Evolutionary conservation across 352 stramenopile species (phyloP).

Genomic region (Pseudoperonospora humuli): DNA sequence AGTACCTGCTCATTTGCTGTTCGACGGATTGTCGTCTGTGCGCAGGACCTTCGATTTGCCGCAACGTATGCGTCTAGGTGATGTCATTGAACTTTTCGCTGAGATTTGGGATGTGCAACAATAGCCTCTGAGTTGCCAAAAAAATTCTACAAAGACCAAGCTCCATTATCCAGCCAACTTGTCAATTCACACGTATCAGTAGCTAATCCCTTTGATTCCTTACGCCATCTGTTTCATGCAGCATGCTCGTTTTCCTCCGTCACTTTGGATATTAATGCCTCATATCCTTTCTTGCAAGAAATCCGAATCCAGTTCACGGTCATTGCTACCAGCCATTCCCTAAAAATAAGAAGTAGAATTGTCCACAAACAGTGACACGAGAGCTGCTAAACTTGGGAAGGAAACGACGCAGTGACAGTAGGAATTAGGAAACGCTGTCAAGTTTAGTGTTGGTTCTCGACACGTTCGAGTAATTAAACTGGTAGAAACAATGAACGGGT

Average conservation of each 20-base stretch:
- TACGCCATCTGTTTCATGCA: neutral
- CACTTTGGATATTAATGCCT: constrained; percentile 1
- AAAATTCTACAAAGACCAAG: constrained; percentile 15
- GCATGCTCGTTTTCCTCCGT: constrained; percentile 1
- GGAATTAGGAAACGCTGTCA: too few relatives aligned
- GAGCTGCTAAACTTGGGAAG: constrained; percentile 14
- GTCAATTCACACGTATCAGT: constrained; percentile 34
- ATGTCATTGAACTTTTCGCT: constrained; percentile 82
- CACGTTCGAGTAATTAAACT: too few relatives aligned
- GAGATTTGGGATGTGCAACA: constrained; percentile 88
- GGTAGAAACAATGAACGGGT: constrained; percentile 20
- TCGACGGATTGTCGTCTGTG: constrained; percentile 79
- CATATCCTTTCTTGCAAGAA: neutral
- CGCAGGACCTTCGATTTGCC: constrained; percentile 82
- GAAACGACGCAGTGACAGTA: too few relatives aligned
- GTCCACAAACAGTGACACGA: constrained; percentile 12
- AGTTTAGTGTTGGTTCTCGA: too few relatives aligned
- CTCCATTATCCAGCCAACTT: constrained; percentile 18
- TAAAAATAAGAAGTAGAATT: constrained; percentile 16
- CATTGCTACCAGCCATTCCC: neutral
- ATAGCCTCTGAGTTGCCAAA: constrained; percentile 22
- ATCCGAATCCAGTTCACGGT: neutral
- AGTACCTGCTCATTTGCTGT: constrained; percentile 68
- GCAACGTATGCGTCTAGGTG: constrained; percentile 74
- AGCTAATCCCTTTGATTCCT: constrained; percentile 7